Base-by-base conservation (phyloP, 768 basidiomycete genomes). In the Pseudohyphozyma bogoriensis region DNA sequence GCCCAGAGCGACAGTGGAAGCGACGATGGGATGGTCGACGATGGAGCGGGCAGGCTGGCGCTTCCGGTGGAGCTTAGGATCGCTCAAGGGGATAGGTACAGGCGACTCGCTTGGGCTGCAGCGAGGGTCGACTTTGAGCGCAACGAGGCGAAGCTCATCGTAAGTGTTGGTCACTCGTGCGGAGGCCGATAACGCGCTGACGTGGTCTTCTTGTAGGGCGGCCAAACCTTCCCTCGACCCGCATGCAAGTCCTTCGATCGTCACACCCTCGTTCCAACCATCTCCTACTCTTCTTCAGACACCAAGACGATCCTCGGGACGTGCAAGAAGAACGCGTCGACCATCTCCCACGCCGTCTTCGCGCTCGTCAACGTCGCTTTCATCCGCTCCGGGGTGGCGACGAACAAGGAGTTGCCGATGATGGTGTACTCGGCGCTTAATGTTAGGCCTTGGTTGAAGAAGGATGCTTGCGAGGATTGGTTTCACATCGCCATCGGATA, bases 381-480 rank as follows among this genome's bases (percentile, higher is more conserved):
- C 86, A 79, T 80, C 5, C 77, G 79, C 65, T 79, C 79, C 36
- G 75, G 74, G 28, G 69, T 72, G 31, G 73, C 74, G 18, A 75
- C 76, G 44, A 31, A 51, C 15, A 40, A 53, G 49, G 29, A 46
- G 12, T 35, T 64, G 49, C 59, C 56, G 59, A 84, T 82, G 58
- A 81, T 89, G 82, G 83, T 90, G 81, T 91, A 91, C 72, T 86
- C 86, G 11, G 87, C 89, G 16, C 76, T 89, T 51, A 90, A 89
- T 73, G 75, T 89, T 40, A 81, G 88, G 4, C 82, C 84, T 7
- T 79, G 81, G 69, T 67, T 76, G 39, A 74, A 52, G n/a, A 56
- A 39, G 26, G 58, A 45, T 3, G 46, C 28, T 7, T n/a, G n/a
- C n/a, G n/a, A n/a, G n/a, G 68, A 69, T 29, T 44, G 28, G 54